Evolutionary conservation across 2,329 filamentous ascomycete species (phyloP).

Genomic region (Albifimbria verrucaria): DNA sequence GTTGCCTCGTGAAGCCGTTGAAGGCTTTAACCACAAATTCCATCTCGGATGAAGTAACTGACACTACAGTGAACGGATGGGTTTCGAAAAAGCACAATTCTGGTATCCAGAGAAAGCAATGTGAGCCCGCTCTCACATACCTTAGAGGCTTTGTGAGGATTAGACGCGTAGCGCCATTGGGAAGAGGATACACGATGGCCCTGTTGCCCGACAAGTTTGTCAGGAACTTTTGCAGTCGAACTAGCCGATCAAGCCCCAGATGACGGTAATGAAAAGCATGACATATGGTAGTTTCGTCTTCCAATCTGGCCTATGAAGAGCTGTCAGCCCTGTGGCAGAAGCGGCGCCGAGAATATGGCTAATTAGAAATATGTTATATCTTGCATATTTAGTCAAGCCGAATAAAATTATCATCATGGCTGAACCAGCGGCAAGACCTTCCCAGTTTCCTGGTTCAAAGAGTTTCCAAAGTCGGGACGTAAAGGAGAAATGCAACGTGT

Average conservation of each 20-base stretch:
- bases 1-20: conserved; percentile 49
- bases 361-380: conserved; percentile 46
- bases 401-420: conserved; percentile 34
- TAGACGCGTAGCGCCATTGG: conserved; percentile 41
- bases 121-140: conserved; percentile 24
- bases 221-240: conserved; percentile 23
- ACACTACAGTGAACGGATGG: conserved; percentile 55
- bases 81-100: conserved; percentile 46
- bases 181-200: conserved; percentile 38
- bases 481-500: conserved; percentile 26
- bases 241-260: conserved; percentile 45
- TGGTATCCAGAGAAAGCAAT: conserved; percentile 56
- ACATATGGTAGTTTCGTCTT: conserved; percentile 32
- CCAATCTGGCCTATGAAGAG: conserved; percentile 41
- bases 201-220: conserved; percentile 7
- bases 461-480: conserved; percentile 7
- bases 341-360: conserved; percentile 40
- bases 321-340: conserved; percentile 35
- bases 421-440: conserved; percentile 22
- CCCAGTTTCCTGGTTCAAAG: conserved; percentile 6
- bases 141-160: conserved; percentile 39
- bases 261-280: conserved; percentile 30
- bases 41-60: conserved; percentile 32
- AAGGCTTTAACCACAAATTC: conserved; percentile 50
- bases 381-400: conserved; percentile 28